These are phyloP conservation scores for Lactarius pseudohatsudake DNA, from an alignment of 768 basidiomycete species.

Conservation along the genomic window DNA sequence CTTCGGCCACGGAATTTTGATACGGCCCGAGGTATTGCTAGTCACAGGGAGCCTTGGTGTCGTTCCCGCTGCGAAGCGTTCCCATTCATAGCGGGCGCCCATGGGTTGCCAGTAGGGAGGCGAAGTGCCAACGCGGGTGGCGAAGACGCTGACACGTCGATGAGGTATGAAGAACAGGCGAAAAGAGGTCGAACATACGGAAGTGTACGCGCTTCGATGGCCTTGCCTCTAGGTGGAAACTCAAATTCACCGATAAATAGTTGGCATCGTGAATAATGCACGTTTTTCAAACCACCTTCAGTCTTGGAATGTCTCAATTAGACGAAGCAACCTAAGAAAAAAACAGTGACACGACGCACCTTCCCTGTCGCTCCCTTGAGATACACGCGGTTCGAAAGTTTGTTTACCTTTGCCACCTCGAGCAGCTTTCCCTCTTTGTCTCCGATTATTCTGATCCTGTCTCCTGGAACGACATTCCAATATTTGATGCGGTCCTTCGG, in stretches of 20 bases:
- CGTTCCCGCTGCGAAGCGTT: conserved; percentile 66
- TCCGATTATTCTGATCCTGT: conserved; percentile 69
- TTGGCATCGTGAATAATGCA: conserved; percentile 78
- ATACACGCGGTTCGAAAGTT: conserved; percentile 65
- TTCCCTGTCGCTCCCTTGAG: conserved; percentile 49
- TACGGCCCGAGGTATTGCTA: conserved; percentile 29
- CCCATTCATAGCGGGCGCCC: conserved; percentile 65
- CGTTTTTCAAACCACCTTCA: conserved; percentile 18
- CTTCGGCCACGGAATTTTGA: conserved; percentile 73
- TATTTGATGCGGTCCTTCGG: conserved; percentile 73
- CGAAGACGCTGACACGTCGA: conserved; percentile 61
- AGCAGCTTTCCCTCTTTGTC: conserved; percentile 59
- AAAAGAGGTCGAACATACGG: conserved; percentile 32
- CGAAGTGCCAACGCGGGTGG: conserved; percentile 64
- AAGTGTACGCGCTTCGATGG: conserved; percentile 30
- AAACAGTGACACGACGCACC: conserved; percentile 29
- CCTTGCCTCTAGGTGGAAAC: conserved; percentile 45
- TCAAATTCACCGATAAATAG: conserved; percentile 70
- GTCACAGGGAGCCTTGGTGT: conserved; percentile 53
- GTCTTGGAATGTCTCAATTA: conserved; percentile 32
- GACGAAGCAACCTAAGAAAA: not conserved
- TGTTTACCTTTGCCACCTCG: conserved; percentile 74
- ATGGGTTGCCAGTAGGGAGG: conserved; percentile 57
- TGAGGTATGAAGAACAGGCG: not conserved
- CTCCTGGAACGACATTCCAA: conserved; percentile 88